phyloP scores from a whole-genome alignment of 306 rosid genomes.

The Gynostemma pentaphyllum region DNA sequence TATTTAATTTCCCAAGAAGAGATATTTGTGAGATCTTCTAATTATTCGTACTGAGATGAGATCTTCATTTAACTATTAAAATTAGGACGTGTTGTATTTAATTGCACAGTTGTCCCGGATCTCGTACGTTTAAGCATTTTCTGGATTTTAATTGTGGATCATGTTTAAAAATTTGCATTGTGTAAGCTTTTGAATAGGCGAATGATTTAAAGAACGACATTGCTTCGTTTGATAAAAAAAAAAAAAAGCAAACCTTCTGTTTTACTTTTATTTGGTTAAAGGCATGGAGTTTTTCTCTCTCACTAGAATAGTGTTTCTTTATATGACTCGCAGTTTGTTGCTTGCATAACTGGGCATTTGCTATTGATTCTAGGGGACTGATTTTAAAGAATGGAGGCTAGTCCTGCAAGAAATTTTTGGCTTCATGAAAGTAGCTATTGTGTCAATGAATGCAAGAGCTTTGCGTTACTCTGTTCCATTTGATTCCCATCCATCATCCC shows the following conservation, averaged over 20 bases:
- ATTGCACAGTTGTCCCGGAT: not conserved
- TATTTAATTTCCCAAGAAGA: not conserved
- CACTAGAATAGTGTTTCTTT: not conserved
- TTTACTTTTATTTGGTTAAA: not conserved
- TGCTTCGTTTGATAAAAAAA: not conserved
- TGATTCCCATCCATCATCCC: conserved; percentile 68
- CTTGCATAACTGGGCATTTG: conserved; percentile 10
- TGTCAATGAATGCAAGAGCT: conserved; percentile 58
- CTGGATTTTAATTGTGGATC: conserved; percentile 1
- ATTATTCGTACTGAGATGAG: not conserved
- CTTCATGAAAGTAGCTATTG: conserved; percentile 60
- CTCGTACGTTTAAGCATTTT: not conserved
- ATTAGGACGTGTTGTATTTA: not conserved
- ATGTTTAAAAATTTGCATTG: not conserved
- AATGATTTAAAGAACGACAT: not conserved
- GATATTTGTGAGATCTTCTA: not conserved
- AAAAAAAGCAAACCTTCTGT: not conserved
- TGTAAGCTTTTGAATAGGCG: not conserved
- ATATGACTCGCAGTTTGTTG: not conserved
- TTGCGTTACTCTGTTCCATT: conserved; percentile 59
- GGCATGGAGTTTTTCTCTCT: not conserved
- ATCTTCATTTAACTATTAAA: not conserved
- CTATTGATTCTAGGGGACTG: conserved; percentile 56
- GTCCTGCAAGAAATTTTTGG: conserved; percentile 91
- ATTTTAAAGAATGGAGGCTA: conserved; percentile 88